These are phyloP conservation scores for Galeopsis tetrahit DNA, from an alignment of 257 asterid genomes.

Conservation along the genomic window DNA sequence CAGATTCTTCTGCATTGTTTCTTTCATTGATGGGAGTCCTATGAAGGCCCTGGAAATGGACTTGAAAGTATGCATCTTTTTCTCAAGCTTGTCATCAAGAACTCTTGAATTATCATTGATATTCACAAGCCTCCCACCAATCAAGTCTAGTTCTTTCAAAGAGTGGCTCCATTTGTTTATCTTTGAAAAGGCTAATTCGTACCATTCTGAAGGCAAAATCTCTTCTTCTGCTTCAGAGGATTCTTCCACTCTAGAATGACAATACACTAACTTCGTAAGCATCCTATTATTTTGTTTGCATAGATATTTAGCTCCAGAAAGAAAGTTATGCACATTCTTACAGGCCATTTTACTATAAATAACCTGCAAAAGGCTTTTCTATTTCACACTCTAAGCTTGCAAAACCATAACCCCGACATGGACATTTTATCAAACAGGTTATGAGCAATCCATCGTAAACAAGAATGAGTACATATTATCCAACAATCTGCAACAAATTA, in stretches of 20 bases:
- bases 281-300: conserved; percentile 25
- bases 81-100: conserved; percentile 56
- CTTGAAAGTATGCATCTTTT: conserved; percentile 58
- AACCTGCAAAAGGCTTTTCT: conserved; percentile 22
- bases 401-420: background rate
- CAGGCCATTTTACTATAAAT: conserved; percentile 42
- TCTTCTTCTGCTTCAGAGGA: conserved; percentile 37
- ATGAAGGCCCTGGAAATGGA: conserved; percentile 59
- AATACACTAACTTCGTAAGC: conserved; percentile 32
- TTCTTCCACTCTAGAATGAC: conserved; percentile 43
- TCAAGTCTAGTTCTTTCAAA: conserved; percentile 65
- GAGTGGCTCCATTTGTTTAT: conserved; percentile 57
- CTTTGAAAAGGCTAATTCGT: conserved; percentile 54
- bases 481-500: background rate
- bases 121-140: conserved; percentile 70
- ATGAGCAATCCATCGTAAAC: background rate
- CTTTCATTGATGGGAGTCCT: conserved; percentile 63
- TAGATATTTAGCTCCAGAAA: conserved; percentile 34
- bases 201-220: conserved; percentile 65
- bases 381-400: conserved; percentile 8
- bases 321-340: conserved; percentile 31
- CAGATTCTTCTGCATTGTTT: conserved; percentile 50
- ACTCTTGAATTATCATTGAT: conserved; percentile 55
- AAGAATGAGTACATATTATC: background rate
- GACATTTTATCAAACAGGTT: conserved; percentile 57